Evolutionary conservation across 768 basidiomycete species (phyloP).

Genomic region (Suillus cothurnatus): DNA sequence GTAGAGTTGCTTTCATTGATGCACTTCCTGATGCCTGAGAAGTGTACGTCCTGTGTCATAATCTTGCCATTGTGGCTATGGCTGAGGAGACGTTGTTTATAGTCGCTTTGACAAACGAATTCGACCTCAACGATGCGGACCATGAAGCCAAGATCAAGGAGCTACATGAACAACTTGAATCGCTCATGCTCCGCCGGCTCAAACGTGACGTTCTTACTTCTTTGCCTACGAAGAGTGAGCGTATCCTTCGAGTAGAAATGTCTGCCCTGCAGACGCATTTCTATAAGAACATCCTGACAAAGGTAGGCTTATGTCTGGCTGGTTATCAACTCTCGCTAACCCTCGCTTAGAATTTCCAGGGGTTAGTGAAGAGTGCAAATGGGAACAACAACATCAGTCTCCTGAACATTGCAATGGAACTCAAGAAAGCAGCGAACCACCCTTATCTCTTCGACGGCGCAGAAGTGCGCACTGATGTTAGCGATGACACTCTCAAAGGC

Average conservation of each 20-base stretch:
- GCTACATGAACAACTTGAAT: constrained; percentile 89
- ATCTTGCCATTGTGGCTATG: neutral
- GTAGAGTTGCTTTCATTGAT: constrained; percentile 92
- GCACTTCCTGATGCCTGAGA: constrained; percentile 99
- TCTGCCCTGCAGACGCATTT: constrained; percentile 94
- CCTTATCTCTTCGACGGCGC: constrained; percentile 98
- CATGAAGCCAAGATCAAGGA: constrained; percentile 96
- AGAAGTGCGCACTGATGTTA: constrained; percentile 60
- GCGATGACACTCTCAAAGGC: constrained; percentile 90
- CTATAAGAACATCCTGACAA: constrained; percentile 97
- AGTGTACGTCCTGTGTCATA: constrained; percentile 59
- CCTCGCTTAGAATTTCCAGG: constrained; percentile 80
- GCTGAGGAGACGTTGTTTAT: constrained; percentile 18
- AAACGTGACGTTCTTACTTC: constrained; percentile 97
- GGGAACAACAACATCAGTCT: constrained; percentile 91
- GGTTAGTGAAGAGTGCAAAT: constrained; percentile 85
- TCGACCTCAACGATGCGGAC: constrained; percentile 91
- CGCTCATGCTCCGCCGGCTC: constrained; percentile 90
- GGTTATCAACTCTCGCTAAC: constrained; percentile 7
- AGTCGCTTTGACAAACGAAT: constrained; percentile 94
- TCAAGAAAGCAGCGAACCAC: constrained; percentile 98
- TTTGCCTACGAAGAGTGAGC: constrained; percentile 96
- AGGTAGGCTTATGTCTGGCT: constrained; percentile 45
- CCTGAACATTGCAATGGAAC: constrained; percentile 98
- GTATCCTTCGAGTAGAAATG: constrained; percentile 98